These are phyloP conservation scores for Hevea brasiliensis DNA, from an alignment of 345 rosid species.

Conservation along the genomic window DNA sequence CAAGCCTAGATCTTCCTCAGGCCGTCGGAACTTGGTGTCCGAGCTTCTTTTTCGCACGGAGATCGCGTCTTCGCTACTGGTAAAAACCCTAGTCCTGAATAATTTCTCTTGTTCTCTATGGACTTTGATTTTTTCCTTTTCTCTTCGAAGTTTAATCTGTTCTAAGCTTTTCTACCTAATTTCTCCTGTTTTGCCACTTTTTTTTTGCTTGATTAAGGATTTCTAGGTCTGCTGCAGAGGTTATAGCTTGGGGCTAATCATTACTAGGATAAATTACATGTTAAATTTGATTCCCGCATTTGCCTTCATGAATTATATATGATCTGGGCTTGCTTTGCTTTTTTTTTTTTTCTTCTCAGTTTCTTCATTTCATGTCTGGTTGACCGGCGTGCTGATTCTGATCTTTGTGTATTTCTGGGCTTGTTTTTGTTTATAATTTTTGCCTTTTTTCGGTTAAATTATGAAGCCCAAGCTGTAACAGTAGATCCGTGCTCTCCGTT, in stretches of 20 bases:
- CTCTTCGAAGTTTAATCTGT: not conserved
- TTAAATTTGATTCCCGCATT: no score
- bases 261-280: no score
- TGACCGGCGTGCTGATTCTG: not conserved
- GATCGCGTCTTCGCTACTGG: conserved; percentile 16
- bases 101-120: not conserved
- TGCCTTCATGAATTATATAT: not conserved
- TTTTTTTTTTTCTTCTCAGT: not conserved
- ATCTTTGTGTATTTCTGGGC: conserved; percentile 4
- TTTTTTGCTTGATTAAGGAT: no score
- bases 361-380: not conserved
- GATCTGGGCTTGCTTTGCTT: conserved; percentile 3
- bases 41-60: conserved; percentile 13
- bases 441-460: not conserved
- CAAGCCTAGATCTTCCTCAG: conserved; percentile 40
- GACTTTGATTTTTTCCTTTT: not conserved
- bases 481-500: not conserved
- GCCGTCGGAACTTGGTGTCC: conserved; percentile 18
- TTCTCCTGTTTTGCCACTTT: no score
- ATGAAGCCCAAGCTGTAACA: conserved; percentile 7
- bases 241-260: no score
- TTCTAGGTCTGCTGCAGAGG: no score
- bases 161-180: not conserved
- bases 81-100: conserved; percentile 9
- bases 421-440: conserved; percentile 16